A percentile compares a stretch with the other conserved stretches of the same genome.
These are phyloP conservation scores for Seiridium unicorne DNA, from an alignment of 2,329 filamentous ascomycete species.

Conservation along the genomic window DNA sequence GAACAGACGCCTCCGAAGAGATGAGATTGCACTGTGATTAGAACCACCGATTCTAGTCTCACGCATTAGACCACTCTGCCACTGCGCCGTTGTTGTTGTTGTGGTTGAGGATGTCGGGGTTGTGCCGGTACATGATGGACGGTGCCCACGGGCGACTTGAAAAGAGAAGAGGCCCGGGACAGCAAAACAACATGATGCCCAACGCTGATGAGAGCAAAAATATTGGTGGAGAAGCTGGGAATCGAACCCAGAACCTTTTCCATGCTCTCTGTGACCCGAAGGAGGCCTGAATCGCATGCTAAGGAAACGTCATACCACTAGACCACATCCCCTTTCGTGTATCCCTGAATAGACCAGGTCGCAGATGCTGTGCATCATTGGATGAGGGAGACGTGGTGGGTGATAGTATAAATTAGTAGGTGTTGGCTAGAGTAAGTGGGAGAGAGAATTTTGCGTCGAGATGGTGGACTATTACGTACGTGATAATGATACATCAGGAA, in stretches of 20 bases:
- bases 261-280: too few species aligned
- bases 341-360: background rate
- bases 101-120: too few species aligned
- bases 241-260: conserved; percentile 15
- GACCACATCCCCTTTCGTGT: background rate
- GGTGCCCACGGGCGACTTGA: background rate
- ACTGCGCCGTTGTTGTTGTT: too few species aligned
- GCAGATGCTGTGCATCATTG: background rate
- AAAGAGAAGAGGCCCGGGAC: background rate
- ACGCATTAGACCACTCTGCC: too few species aligned
- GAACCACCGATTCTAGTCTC: too few species aligned
- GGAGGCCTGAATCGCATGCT: too few species aligned
- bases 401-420: background rate
- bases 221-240: conserved; percentile 12
- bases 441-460: too few species aligned
- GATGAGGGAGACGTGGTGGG: background rate
- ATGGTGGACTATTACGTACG: background rate
- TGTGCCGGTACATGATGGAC: too few species aligned
- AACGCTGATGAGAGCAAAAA: background rate
- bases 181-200: background rate
- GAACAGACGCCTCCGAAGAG: too few species aligned
- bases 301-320: background rate
- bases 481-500: too few species aligned
- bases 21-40: too few species aligned
- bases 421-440: background rate